A percentile compares a stretch with the other conserved stretches of the same genome.
Conservation (phyloP, 2,329 filamentous ascomycete genomes). For the Aureobasidium sp. region DNA sequence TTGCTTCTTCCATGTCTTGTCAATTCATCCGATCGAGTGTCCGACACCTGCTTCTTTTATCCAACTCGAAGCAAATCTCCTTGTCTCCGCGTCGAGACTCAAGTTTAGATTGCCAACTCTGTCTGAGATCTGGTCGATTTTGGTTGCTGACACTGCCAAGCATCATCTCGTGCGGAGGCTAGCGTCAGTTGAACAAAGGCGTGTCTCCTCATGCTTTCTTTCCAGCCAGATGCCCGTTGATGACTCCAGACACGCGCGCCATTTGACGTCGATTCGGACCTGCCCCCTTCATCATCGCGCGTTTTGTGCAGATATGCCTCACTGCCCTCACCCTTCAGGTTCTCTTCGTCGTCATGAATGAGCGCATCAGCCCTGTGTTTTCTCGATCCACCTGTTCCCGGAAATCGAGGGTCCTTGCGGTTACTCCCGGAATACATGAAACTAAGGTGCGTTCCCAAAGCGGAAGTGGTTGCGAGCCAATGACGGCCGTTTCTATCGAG, state of each 20-base stretch:
- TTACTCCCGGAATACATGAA: constrained; percentile 4
- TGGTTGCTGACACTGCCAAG: constrained; percentile 6
- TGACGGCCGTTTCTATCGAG: constrained; percentile 3
- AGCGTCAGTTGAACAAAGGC: constrained; percentile 4
- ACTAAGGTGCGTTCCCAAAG: neutral
- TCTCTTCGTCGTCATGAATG: neutral
- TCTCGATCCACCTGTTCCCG: neutral
- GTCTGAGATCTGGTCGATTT: constrained; percentile 2
- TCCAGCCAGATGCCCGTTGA: neutral
- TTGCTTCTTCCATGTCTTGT: neutral
- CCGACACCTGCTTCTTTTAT: neutral
- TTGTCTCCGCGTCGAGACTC: neutral
- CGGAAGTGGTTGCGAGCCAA: constrained; percentile 4
- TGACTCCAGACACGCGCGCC: neutral
- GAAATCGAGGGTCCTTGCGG: neutral
- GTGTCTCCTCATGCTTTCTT: constrained; percentile 3
- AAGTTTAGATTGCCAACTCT: neutral
- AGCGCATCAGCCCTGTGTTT: neutral
- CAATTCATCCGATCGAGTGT: neutral
- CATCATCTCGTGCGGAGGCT: constrained; percentile 6
- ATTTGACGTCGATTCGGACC: neutral
- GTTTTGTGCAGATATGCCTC: neutral
- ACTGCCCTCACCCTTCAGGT: neutral
- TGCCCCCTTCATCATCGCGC: neutral
- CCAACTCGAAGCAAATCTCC: neutral